Evolutionary conservation across 768 basidiomycete species (phyloP).

Genomic region (Trametes cingulata): DNA sequence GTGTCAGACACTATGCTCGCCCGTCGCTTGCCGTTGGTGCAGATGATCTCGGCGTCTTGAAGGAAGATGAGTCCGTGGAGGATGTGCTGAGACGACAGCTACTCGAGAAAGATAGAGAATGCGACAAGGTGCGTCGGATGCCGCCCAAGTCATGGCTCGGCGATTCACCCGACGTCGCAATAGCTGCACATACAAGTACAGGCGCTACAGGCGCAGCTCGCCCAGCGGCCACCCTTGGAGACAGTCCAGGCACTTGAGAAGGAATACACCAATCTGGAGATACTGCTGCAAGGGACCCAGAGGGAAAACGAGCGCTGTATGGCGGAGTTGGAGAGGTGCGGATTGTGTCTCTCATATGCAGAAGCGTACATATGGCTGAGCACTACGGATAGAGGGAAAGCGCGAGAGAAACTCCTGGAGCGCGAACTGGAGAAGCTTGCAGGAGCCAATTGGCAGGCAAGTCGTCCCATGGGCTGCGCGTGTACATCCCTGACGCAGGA

Average conservation of each 20-base stretch:
- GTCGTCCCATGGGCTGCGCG: slow-evolving; percentile 28
- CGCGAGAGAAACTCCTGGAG: slow-evolving; percentile 78
- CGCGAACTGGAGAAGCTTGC: slow-evolving; percentile 67
- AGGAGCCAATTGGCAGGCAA: slow-evolving; percentile 83
- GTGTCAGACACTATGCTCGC: slow-evolving; percentile 54
- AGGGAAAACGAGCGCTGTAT: slow-evolving; percentile 85
- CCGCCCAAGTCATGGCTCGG: background rate
- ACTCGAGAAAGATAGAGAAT: slow-evolving; percentile 67
- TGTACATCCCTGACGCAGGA: slow-evolving; percentile 2
- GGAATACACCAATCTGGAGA: slow-evolving; percentile 74
- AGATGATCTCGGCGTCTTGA: slow-evolving; percentile 62
- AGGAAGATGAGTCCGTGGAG: slow-evolving; percentile 63
- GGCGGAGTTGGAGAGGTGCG: slow-evolving; percentile 72
- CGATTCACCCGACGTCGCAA: background rate
- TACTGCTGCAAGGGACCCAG: slow-evolving; percentile 78
- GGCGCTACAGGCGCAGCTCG: slow-evolving; percentile 62
- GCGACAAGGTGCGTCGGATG: slow-evolving; percentile 54
- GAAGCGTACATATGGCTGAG: background rate
- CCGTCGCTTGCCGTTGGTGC: slow-evolving; percentile 48
- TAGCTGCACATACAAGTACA: slow-evolving; percentile 63
- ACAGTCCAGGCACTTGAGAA: slow-evolving; percentile 64
- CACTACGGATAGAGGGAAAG: slow-evolving; percentile 46
- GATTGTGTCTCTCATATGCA: background rate
- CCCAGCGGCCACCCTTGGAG: slow-evolving; percentile 68
- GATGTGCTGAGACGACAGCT: slow-evolving; percentile 64